Evolutionary conservation across 257 asterid species (phyloP).

Genomic region (Plantago ovata): DNA sequence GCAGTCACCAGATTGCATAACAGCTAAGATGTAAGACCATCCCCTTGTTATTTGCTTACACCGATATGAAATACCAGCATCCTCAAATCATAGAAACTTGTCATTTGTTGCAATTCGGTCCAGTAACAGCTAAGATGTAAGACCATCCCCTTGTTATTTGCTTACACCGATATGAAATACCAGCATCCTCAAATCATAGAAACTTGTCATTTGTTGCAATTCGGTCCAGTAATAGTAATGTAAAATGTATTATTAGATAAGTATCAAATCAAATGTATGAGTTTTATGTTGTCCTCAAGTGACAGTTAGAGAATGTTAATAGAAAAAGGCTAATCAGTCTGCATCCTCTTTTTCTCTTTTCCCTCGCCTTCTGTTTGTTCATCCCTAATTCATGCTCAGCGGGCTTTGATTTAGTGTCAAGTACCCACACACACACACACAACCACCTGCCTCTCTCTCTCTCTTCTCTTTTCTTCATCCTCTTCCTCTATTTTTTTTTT

Average conservation of each 20-base stretch:
- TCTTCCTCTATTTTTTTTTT: background rate
- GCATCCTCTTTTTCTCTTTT: background rate
- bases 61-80: background rate
- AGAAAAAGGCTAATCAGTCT: background rate
- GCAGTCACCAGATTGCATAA: conserved; percentile 75
- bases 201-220: conserved; percentile 3
- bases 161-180: background rate
- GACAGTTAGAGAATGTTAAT: background rate
- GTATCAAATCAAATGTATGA: background rate
- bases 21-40: conserved; percentile 75
- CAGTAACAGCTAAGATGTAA: conserved; percentile 78
- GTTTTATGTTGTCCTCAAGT: background rate
- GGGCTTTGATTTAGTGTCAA: no score
- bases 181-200: background rate
- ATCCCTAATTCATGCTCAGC: no score
- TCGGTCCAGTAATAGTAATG: conserved; percentile 30
- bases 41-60: conserved; percentile 4
- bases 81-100: background rate
- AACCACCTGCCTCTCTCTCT: no score
- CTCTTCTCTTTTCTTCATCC: background rate
- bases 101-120: conserved; percentile 5
- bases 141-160: conserved; percentile 16
- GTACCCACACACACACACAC: no score
- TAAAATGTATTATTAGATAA: no score
- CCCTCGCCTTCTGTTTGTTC: no score